Evolutionary conservation across 164 flowering plant genomes (phyloP), one percentile per base, ranked within the genome.

Genomic region (Sextonia rubra): DNA sequence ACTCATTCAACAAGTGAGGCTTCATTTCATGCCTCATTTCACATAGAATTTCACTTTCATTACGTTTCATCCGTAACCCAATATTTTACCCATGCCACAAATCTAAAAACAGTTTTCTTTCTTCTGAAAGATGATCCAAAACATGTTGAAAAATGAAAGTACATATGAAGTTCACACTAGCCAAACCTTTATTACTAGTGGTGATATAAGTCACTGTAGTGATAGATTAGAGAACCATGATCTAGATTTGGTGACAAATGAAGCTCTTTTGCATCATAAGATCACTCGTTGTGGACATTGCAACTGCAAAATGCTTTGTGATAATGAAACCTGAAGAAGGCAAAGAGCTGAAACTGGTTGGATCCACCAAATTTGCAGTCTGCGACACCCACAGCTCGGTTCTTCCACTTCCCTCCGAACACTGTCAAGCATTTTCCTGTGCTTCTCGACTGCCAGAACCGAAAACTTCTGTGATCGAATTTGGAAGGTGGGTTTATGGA

Each of bases 281-380:
- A 6, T 71, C 58, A 85, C 47, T 83, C 74, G 60, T 84, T 87
- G 75, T 80, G 77, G 69, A 77, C 69, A 49, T 81, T 79, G 64
- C 90, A 86, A 44, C 87, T 85, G 68, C 88, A 87, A 70, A 89
- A 87, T 23, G 90, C 83, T 14, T 81, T 82, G 60, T 85, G 89
- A 78, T 85, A 86, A 74, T 86, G 91, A 75, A 86, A 85, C 14
- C 88, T 82, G 64, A 89, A 87, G 64, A 89, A 87, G 55, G 93
- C 90, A 47, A 89, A 89, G 20, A 89, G 85, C 80, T 89, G 91
- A 58, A 17, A 62, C 47, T 80, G 79, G 75, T 89, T 86, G 9
- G 90, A 82, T 15, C 91, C 90, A 79, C 88, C 85, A 26, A 88
- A 85, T 75, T 79, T 79, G 82, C 93, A 86, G 3, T 82, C 83